Percentiles rank a stretch among this genome's conserved stretches.
These are phyloP conservation scores for Withania somnifera DNA, from an alignment of 305 asterid genomes.

Conservation along the genomic window DNA sequence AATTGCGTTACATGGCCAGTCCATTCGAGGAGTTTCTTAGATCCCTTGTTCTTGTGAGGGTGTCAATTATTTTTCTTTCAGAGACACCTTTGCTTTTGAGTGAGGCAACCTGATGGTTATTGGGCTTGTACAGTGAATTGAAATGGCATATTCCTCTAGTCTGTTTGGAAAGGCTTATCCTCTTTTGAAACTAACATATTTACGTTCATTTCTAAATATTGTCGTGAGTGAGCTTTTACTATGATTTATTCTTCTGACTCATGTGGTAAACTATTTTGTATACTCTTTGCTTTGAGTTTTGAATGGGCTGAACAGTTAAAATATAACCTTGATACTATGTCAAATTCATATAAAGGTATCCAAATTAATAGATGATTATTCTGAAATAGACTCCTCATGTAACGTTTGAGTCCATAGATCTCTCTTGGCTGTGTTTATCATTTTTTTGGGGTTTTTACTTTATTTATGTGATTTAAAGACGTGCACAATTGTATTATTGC, in stretches of 20 bases:
- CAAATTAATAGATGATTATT: not conserved
- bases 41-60: not conserved
- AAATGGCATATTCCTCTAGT: not conserved
- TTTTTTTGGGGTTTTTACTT: not conserved
- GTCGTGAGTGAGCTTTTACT: not conserved
- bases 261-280: not conserved
- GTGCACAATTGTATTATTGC: slow-evolving; percentile 11
- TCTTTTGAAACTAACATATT: not conserved
- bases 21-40: not conserved
- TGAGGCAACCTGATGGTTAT: not conserved
- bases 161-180: not conserved
- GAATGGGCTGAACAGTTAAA: not conserved
- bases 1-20: not conserved
- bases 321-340: not conserved
- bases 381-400: not conserved
- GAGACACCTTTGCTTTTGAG: not conserved
- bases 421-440: not conserved
- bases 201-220: not conserved
- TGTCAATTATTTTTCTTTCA: not conserved
- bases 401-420: not conserved
- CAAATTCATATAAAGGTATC: not conserved
- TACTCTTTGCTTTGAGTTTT: not conserved
- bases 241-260: not conserved
- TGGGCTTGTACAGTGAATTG: not conserved
- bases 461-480: not conserved